These are phyloP conservation scores for Ceratocystiopsis brevicomis DNA, from an alignment of 2,329 filamentous ascomycete genomes.

Conservation along the genomic window DNA sequence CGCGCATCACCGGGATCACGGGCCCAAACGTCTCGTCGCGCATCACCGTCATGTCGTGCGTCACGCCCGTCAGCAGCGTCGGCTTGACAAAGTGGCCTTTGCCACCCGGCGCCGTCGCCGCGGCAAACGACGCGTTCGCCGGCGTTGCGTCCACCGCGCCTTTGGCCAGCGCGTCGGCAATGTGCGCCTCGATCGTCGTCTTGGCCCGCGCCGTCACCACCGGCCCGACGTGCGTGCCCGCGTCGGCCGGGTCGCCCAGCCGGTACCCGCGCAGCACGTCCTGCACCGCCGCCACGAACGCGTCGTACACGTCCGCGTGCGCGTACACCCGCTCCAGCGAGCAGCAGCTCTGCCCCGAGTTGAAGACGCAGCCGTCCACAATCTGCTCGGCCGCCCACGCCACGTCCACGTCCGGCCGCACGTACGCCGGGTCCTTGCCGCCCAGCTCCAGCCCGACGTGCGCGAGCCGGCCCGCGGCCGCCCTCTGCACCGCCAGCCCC, in stretches of 20 bases:
- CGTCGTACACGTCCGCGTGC: conserved; percentile 63
- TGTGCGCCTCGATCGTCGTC: conserved; percentile 56
- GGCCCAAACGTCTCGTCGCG: conserved; percentile 89
- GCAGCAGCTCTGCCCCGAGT: conserved; percentile 96
- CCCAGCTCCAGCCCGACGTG: conserved; percentile 80
- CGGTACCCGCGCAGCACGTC: conserved; percentile 65
- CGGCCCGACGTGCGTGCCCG: conserved; percentile 65
- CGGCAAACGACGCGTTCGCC: conserved; percentile 46
- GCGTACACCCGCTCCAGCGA: conserved; percentile 86
- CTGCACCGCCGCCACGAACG: conserved; percentile 62
- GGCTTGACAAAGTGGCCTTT: conserved; percentile 89
- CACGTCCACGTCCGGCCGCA: conserved; percentile 69
- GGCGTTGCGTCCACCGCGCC: conserved; percentile 76
- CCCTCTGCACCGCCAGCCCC: conserved; percentile 68
- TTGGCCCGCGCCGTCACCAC: conserved; percentile 70
- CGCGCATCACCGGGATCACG: conserved; percentile 77
- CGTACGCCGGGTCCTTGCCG: conserved; percentile 86
- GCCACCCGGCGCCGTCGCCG: conserved; percentile 46
- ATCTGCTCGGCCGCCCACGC: conserved; percentile 87
- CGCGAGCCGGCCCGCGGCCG: conserved; percentile 66
- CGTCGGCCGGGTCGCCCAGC: conserved; percentile 71
- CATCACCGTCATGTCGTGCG: conserved; percentile 76
- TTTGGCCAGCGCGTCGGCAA: conserved; percentile 64
- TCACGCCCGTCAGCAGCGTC: conserved; percentile 60
- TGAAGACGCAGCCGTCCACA: conserved; percentile 90